Conservation (phyloP, 345 rosid genomes). For the Gossypium raimondii region DNA sequence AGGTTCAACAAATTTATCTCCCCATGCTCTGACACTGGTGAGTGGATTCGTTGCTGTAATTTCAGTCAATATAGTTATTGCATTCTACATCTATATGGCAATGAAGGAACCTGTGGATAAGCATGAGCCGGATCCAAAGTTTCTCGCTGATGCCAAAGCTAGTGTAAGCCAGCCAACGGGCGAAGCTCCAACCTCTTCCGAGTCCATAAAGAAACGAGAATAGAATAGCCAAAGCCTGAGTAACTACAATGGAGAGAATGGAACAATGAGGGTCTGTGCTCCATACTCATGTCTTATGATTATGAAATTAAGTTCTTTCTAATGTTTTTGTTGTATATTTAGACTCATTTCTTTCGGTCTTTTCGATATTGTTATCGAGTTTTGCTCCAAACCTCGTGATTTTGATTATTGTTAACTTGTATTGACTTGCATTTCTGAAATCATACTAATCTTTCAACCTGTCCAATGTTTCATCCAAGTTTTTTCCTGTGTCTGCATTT, state of each 20-base stretch:
- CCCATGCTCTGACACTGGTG: slow-evolving; percentile 59
- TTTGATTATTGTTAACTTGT: neutral
- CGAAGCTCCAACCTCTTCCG: slow-evolving; percentile 35
- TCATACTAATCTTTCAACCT: neutral
- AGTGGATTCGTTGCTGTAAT: slow-evolving; percentile 88
- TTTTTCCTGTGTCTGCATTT: too few relatives aligned
- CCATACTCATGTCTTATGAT: neutral
- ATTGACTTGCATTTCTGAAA: neutral
- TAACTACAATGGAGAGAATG: neutral
- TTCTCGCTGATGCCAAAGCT: slow-evolving; percentile 73
- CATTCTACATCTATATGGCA: slow-evolving; percentile 77
- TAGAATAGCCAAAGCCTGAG: slow-evolving; percentile 16
- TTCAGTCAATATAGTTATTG: slow-evolving; percentile 81
- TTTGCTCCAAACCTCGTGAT: neutral
- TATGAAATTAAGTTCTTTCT: neutral
- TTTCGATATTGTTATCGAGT: neutral
- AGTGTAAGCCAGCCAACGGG: slow-evolving; percentile 44
- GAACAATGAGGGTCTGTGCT: neutral
- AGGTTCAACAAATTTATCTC: slow-evolving; percentile 64
- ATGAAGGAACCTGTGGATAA: slow-evolving; percentile 78
- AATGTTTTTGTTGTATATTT: neutral
- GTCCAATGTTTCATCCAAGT: too few relatives aligned
- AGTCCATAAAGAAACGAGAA: slow-evolving; percentile 44
- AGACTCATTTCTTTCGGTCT: neutral
- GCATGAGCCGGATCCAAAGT: slow-evolving; percentile 77